These are phyloP conservation scores for Erodium trifolium DNA, from an alignment of 441 rosid genomes.

Conservation along the genomic window DNA sequence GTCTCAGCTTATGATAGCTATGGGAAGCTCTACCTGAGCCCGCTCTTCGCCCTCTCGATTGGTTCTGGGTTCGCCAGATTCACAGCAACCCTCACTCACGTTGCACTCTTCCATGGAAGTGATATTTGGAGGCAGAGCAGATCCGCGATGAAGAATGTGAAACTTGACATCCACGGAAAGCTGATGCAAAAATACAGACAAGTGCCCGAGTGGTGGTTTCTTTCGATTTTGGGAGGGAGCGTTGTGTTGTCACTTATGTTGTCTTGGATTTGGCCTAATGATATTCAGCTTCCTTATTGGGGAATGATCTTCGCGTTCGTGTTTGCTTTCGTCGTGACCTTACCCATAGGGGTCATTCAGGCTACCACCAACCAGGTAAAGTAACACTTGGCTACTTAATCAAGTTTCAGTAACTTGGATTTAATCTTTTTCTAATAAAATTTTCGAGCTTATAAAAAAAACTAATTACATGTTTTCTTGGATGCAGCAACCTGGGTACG, in stretches of 20 bases:
- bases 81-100: conserved; percentile 72
- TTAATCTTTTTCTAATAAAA: no score
- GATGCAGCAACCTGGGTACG: no score
- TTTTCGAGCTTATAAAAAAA: no score
- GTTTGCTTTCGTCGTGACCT: conserved; percentile 82
- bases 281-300: conserved; percentile 95
- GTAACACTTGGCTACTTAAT: no score
- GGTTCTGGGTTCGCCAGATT: conserved; percentile 83
- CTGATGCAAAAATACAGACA: conserved; percentile 67
- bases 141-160: conserved; percentile 44
- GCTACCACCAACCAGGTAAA: conserved; percentile 95
- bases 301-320: conserved; percentile 86
- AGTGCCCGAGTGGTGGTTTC: conserved; percentile 94
- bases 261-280: conserved; percentile 66
- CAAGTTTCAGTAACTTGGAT: no score
- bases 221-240: conserved; percentile 48
- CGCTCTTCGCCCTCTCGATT: conserved; percentile 21
- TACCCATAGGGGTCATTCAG: conserved; percentile 98
- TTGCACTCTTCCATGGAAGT: conserved; percentile 77
- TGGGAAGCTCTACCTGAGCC: conserved; percentile 58
- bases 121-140: conserved; percentile 47
- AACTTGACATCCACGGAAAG: conserved; percentile 70
- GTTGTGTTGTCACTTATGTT: conserved; percentile 51
- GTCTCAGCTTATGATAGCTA: conserved; percentile 35
- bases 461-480: no score